Evolutionary conservation across 306 rosid genomes (phyloP).

Genomic region (Crataegus laevigata): DNA sequence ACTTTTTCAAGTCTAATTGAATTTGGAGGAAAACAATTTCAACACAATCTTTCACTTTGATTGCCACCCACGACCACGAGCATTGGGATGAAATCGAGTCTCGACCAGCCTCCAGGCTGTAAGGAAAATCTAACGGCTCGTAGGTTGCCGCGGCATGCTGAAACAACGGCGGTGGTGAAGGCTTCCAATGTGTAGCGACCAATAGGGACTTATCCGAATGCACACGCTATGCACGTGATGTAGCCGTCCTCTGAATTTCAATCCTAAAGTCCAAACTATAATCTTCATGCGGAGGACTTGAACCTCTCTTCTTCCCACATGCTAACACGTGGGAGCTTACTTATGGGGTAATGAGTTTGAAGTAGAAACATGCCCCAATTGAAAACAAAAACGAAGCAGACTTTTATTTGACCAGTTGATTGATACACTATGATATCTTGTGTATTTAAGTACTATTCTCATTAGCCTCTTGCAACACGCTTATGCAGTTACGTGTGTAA

Average conservation of each 20-base stretch:
- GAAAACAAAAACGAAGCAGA: not conserved
- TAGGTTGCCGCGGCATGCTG: conserved; percentile 3
- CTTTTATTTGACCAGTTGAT: no score
- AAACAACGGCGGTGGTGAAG: conserved; percentile 18
- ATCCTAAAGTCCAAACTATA: not conserved
- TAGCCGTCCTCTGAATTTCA: not conserved
- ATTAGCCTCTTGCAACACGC: no score
- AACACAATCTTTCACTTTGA: no score
- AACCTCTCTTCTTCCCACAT: not conserved
- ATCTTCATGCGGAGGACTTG: not conserved
- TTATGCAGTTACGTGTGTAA: no score
- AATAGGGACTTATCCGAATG: not conserved
- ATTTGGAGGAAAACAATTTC: no score
- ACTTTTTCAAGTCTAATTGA: no score
- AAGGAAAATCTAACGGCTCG: not conserved
- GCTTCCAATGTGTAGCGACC: not conserved
- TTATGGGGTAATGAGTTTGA: not conserved
- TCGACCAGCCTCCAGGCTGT: not conserved
- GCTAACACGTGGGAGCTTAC: not conserved
- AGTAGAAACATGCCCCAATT: not conserved
- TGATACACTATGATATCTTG: not conserved
- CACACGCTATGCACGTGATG: not conserved
- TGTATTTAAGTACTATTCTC: no score
- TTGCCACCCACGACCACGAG: not conserved
- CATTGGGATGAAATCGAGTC: not conserved